Base-by-base conservation (phyloP, 2,329 filamentous ascomycete genomes). In the Microdochium trichocladiopsis region DNA sequence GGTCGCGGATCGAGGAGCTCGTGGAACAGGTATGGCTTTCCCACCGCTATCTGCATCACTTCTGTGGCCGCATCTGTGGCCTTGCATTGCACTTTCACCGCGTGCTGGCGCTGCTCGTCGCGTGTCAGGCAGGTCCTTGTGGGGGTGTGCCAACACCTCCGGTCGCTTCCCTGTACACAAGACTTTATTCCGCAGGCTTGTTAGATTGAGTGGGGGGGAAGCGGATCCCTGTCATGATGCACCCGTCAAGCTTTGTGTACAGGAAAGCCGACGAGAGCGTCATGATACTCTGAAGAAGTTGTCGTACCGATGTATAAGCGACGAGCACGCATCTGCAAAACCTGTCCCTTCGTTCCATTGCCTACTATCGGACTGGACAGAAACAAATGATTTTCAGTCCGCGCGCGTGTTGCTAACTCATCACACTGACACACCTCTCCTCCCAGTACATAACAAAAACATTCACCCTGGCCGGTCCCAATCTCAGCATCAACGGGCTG, bases 401-500 rank as follows among this genome's bases (percentile, higher is more conserved):
- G n/a, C n/a, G n/a, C n/a, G n/a, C n/a, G n/a, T n/a, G n/a, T n/a
- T n/a, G n/a, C n/a, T 12, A 50, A 43, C 25, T 24, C 12, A 16
- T 48, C 31, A 49, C 12, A 14, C 48, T 22, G 12, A 24, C 51
- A 49, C 14, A 52, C 21, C 4, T 21, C 16, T 48, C 25, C 21
- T 22, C 48, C 36, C 51, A 85, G 81, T 86, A 84, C 71, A 84
- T 87, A 61, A 68, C 71, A 56, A 73, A 75, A 49, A 84, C 82
- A 12, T 86, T 85, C 66, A 70, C 71, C 51, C 73, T 82, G 56
- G 80, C 82, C 25, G 69, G 76, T 2, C 76, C 78, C 10, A 84
- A 83, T 69, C 75, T 86, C 52, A 74, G 74, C 55, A 83, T 86
- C 63, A 86, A 86, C 69, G 83, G 83, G 52, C 70, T 83, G 57